These are phyloP conservation scores for Clonostachys byssicola DNA, from an alignment of 2,329 filamentous ascomycete species.

Conservation along the genomic window DNA sequence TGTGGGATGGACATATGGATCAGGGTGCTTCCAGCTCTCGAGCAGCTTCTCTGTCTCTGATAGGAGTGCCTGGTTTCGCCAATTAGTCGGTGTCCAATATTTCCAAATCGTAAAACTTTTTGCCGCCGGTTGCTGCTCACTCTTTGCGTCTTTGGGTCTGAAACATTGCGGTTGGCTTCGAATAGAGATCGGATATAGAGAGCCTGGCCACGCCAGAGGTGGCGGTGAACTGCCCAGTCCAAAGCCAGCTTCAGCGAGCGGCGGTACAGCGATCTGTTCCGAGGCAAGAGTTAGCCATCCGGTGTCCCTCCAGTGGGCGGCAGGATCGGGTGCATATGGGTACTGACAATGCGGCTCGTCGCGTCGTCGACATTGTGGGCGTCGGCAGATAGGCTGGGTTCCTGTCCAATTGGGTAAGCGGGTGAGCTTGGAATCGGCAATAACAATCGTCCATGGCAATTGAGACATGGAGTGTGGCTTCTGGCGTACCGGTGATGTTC, in stretches of 20 bases:
- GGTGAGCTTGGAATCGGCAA: too few species aligned
- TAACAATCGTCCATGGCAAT: too few species aligned
- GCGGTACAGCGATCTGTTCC: constrained; percentile 71
- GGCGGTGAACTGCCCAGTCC: constrained; percentile 91
- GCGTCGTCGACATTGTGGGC: constrained; percentile 1
- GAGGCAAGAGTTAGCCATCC: too few species aligned
- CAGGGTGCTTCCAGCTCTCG: constrained; percentile 95
- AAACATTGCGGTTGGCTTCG: constrained; percentile 84
- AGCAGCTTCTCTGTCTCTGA: constrained; percentile 84
- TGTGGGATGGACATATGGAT: constrained; percentile 84
- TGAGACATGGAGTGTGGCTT: too few species aligned
- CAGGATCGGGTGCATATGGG: too few species aligned
- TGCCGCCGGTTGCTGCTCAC: constrained; percentile 44
- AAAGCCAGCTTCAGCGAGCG: constrained; percentile 89
- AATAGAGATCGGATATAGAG: constrained; percentile 94
- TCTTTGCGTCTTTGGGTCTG: constrained; percentile 80
- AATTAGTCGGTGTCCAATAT: background rate
- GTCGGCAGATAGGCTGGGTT: background rate
- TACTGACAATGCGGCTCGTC: constrained; percentile 3
- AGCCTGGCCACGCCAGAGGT: constrained; percentile 93
- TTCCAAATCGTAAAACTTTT: background rate
- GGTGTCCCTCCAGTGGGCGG: too few species aligned
- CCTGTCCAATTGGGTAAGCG: too few species aligned
- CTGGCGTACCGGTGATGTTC: too few species aligned
- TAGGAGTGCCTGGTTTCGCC: constrained; percentile 62